These are phyloP conservation scores for Aureobasidium zeae DNA, from an alignment of 2,329 filamentous ascomycete species.

Conservation along the genomic window DNA sequence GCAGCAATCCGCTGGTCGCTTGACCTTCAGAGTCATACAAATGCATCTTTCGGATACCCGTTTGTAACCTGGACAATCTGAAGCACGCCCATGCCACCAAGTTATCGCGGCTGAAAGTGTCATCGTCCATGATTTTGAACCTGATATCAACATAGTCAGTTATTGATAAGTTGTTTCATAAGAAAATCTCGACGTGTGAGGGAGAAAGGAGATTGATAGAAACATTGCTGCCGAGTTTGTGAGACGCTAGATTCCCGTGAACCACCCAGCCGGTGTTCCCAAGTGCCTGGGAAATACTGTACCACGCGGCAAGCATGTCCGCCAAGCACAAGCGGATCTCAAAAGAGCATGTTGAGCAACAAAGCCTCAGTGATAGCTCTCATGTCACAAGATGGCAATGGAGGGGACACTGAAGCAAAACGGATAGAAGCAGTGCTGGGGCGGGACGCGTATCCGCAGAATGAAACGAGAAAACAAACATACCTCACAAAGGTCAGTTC, in stretches of 20 bases:
- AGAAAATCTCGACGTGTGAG: too few relatives aligned
- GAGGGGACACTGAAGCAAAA: background rate
- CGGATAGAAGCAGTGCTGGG: slow-evolving; percentile 3
- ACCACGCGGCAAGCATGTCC: background rate
- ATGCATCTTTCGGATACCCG: slow-evolving; percentile 69
- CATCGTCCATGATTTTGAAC: slow-evolving; percentile 82
- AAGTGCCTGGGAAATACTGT: background rate
- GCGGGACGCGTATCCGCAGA: slow-evolving; percentile 1
- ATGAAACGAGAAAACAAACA: slow-evolving; percentile 20
- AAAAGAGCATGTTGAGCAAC: background rate
- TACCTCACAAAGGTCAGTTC: slow-evolving; percentile 42
- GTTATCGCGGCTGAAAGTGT: slow-evolving; percentile 61
- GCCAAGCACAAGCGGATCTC: background rate
- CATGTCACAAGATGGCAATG: background rate
- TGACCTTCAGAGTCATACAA: slow-evolving; percentile 61
- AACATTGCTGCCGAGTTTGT: slow-evolving; percentile 10
- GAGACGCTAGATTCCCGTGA: too few relatives aligned
- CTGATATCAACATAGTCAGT: too few relatives aligned
- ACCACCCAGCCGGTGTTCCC: slow-evolving; percentile 12
- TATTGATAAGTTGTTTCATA: too few relatives aligned
- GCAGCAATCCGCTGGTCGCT: slow-evolving; percentile 56
- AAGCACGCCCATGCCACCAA: slow-evolving; percentile 84
- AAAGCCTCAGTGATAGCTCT: too few relatives aligned
- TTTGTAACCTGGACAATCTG: slow-evolving; percentile 66
- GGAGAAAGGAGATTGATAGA: too few relatives aligned